A percentile compares a stretch with the other conserved stretches of the same genome.
Evolutionary conservation across 331 rosid species (phyloP).

Genomic region (Rosa hybrid): DNA sequence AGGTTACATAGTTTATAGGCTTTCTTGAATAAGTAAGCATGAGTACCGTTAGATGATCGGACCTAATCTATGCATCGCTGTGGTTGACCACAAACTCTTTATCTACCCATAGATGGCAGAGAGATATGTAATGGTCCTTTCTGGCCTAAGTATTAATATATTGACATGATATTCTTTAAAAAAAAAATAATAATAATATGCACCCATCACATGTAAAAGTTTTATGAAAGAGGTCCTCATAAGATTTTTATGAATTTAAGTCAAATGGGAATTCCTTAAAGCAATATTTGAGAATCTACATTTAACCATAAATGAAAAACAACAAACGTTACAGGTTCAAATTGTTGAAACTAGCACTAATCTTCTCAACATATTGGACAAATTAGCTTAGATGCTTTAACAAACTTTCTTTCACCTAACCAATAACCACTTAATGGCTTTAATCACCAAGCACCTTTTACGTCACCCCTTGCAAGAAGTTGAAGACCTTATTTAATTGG

Average conservation of each 20-base stretch:
- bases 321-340: conserved; percentile 20
- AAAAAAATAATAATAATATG: not conserved
- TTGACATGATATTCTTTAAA: no score
- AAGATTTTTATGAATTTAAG: not conserved
- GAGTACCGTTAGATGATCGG: no score
- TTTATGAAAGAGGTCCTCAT: not conserved
- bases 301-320: conserved; percentile 15
- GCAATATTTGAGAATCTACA: not conserved
- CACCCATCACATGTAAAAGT: not conserved
- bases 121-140: no score
- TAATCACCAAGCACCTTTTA: conserved; percentile 21
- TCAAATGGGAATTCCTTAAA: conserved; percentile 11
- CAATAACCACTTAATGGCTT: conserved; percentile 41
- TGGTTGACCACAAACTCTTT: no score
- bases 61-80: no score
- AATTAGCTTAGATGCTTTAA: conserved; percentile 50
- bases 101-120: no score
- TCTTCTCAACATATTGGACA: conserved; percentile 33
- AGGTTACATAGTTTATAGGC: no score
- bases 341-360: conserved; percentile 13
- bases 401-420: conserved; percentile 42
- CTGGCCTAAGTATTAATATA: no score
- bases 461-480: conserved; percentile 19
- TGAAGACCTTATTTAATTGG: not conserved
- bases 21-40: no score